Conservation (phyloP, 176 grass and related monocot genomes). For the Ensete glaucum region DNA sequence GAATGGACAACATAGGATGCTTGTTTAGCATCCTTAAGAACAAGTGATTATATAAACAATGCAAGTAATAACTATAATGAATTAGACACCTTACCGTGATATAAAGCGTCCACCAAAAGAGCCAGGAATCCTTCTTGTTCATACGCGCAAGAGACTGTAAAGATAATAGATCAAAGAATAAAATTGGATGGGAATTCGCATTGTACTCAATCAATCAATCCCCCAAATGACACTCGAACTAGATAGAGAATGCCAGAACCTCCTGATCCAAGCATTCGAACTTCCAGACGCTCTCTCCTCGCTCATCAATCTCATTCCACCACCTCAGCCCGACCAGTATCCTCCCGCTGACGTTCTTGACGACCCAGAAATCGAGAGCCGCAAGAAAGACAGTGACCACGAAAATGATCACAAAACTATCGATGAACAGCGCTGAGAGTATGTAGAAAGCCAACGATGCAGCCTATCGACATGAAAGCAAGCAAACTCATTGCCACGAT, state of each 20-base stretch:
- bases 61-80: neutral
- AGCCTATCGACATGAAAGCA: conserved; percentile 34
- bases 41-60: neutral
- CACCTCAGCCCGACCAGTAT: conserved; percentile 85
- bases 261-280: conserved; percentile 88
- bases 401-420: conserved; percentile 93
- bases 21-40: neutral
- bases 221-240: neutral
- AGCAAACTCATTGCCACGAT: neutral
- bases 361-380: conserved; percentile 94
- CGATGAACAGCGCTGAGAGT: conserved; percentile 69
- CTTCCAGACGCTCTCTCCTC: conserved; percentile 80
- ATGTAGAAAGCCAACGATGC: conserved; percentile 70
- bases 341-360: conserved; percentile 87
- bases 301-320: conserved; percentile 96
- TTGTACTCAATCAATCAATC: neutral
- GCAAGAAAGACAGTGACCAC: conserved; percentile 86
- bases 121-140: conserved; percentile 95
- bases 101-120: conserved; percentile 99
- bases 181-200: neutral
- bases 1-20: no score
- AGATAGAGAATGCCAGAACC: conserved; percentile 31
- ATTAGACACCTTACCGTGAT: conserved; percentile 47
- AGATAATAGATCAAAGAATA: neutral
- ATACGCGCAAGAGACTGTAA: conserved; percentile 81